Evolutionary conservation across 106 monocot species (phyloP), one percentile per base, ranked within the genome.

Genomic region (Platanthera guangdongensis): DNA sequence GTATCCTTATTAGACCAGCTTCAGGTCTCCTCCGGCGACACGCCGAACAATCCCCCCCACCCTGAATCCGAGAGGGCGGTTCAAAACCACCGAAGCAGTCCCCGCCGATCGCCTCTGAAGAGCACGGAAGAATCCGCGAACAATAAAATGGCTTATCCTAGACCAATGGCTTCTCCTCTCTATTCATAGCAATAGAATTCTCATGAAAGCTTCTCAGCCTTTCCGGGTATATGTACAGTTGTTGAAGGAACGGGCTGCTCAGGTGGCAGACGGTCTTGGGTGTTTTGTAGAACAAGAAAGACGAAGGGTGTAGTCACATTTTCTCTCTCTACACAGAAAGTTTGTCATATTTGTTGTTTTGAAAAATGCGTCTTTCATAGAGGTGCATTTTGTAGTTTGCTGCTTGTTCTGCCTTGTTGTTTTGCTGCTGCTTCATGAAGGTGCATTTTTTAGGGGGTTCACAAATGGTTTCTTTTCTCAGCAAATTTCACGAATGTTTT

Each of bases 1-100:
- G 95, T 92, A 15, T 47, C 82, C 0, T 57, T 64, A 45, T 73
- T 95, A 48, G 92, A 90, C 69, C 76, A 90, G 50, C 76, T 95
- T 16, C 90, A 88, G 50, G 78, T 78, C 1, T 53, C 57, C 16
- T 84, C 77, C 32, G 81, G 84, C 50, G 19, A 73, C 0, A 51
- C 18, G 15, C 45, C 22, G 16, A 82, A 64, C 19, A 78, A 54
- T 52, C 72, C 77, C 63, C 49, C 22, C 16, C 1, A 22, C 10
- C 2, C 19, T 2, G 69, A 78, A 19, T 49, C 14, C 8, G 85
- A 79, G 49, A 50, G 2, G 25, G 65, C 18, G 10, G 9, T 25
- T 32, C 47, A 68, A 51, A 78, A 47, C 21, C 18, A n/a, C 18
- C 15, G 52, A 13, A 72, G 50, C 67, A 54, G 52, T 50, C 75